These are phyloP conservation scores for Saxispiralis lemnorum DNA, from an alignment of 495 filamentous ascomycete genomes.

Conservation along the genomic window DNA sequence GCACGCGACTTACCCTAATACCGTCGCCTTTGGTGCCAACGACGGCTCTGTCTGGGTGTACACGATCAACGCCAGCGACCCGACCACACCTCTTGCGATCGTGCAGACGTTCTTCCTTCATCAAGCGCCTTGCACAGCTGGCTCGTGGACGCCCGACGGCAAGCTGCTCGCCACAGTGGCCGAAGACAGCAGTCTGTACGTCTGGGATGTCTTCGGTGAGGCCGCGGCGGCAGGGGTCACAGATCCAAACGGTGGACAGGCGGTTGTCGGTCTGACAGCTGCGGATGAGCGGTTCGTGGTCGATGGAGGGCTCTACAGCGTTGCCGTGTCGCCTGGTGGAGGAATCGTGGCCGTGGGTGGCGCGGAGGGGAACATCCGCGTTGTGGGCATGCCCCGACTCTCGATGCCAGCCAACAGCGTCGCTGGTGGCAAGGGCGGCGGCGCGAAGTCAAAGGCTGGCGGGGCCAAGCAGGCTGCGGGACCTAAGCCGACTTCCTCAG, in stretches of 20 bases:
- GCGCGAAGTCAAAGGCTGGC: constrained; percentile 30
- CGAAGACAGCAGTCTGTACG: constrained; percentile 76
- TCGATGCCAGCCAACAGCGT: constrained; percentile 7
- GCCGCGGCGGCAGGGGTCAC: constrained; percentile 58
- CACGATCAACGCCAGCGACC: constrained; percentile 49
- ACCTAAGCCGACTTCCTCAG: constrained; percentile 14
- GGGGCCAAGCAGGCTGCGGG: constrained; percentile 20
- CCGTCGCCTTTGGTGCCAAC: constrained; percentile 76
- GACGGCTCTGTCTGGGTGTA: constrained; percentile 95
- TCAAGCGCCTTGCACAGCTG: constrained; percentile 71
- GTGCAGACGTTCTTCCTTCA: constrained; percentile 83
- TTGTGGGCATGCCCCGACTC: constrained; percentile 67
- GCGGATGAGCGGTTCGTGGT: constrained; percentile 79
- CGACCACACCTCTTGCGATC: constrained; percentile 50
- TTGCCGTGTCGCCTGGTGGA: constrained; percentile 62
- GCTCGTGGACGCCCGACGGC: constrained; percentile 78
- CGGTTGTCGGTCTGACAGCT: constrained; percentile 61
- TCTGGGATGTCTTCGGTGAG: constrained; percentile 80
- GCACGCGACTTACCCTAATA: constrained; percentile 47
- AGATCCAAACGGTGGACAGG: constrained; percentile 42
- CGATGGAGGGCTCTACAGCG: constrained; percentile 75
- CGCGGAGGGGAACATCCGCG: constrained; percentile 62
- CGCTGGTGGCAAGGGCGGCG: constrained; percentile 24
- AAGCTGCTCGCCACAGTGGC: constrained; percentile 75
- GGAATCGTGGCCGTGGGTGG: constrained; percentile 73